These are phyloP conservation scores for Potentilla sterilis DNA, from an alignment of 306 rosid genomes.

Conservation along the genomic window DNA sequence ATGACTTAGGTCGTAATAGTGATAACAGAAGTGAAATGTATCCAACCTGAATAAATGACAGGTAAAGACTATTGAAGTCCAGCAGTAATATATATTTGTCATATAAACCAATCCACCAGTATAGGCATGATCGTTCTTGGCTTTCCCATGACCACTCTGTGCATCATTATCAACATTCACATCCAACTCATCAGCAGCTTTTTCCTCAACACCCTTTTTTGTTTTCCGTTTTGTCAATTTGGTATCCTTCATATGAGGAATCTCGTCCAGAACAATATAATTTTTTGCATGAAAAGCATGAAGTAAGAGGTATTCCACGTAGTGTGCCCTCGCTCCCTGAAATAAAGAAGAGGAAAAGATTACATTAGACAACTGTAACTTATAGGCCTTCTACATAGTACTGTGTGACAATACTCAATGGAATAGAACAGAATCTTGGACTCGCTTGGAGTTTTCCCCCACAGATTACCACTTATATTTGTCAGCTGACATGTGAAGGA, in stretches of 20 bases:
- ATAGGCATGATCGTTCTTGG: constrained; percentile 77
- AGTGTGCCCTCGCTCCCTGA: constrained; percentile 98
- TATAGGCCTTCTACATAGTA: constrained; percentile 15
- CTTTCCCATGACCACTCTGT: constrained; percentile 55
- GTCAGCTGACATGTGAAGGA: constrained; percentile 95
- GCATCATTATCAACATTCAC: constrained; percentile 48
- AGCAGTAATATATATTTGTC: constrained; percentile 87
- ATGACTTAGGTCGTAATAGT: background rate
- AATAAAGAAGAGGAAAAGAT: constrained; percentile 14
- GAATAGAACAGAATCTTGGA: constrained; percentile 13
- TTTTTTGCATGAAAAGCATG: constrained; percentile 93
- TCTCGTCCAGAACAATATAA: constrained; percentile 85
- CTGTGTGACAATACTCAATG: constrained; percentile 24
- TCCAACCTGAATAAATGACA: constrained; percentile 94
- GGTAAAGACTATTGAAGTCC: constrained; percentile 98
- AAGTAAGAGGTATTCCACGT: constrained; percentile 91
- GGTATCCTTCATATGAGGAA: constrained; percentile 53
- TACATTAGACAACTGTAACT: constrained; percentile 19
- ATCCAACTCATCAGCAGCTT: constrained; percentile 52
- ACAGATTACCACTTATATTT: constrained; percentile 87
- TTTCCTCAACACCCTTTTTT: constrained; percentile 45
- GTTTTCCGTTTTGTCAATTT: constrained; percentile 55
- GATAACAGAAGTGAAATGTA: background rate
- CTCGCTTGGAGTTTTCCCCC: constrained; percentile 98
- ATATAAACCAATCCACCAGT: constrained; percentile 93